Percentiles rank a stretch among this genome's conserved stretches.
Evolutionary conservation across 2,329 filamentous ascomycete species (phyloP).

Genomic region (Botrytis squamosa): DNA sequence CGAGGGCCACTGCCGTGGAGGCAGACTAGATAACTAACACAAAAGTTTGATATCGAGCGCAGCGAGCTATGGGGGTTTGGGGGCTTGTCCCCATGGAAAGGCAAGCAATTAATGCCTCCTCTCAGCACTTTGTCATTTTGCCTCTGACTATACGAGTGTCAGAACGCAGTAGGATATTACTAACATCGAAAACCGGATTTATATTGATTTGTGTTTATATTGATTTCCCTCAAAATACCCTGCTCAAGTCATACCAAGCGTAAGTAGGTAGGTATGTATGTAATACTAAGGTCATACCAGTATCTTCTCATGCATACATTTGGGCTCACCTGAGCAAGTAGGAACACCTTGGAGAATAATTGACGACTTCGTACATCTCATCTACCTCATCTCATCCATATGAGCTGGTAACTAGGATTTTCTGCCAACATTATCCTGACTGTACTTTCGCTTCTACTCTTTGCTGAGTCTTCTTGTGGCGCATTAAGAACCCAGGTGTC

Average conservation of each 20-base stretch:
- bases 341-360: background rate
- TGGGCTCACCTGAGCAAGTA: constrained; percentile 2
- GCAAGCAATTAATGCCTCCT: background rate
- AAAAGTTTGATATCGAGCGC: background rate
- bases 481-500: background rate
- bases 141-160: background rate
- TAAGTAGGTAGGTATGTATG: background rate
- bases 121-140: background rate
- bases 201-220: background rate
- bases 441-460: background rate
- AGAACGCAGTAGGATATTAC: background rate
- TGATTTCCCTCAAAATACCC: background rate
- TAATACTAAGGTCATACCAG: background rate
- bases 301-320: background rate
- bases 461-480: background rate
- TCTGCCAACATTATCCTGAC: background rate
- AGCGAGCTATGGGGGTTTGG: background rate
- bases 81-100: background rate
- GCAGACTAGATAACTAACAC: background rate
- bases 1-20: background rate
- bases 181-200: background rate
- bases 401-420: background rate
- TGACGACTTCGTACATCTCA: background rate
- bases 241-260: background rate
- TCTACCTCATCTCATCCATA: background rate